phyloP scores from a whole-genome alignment of 106 monocot species.

The Amphibolis antarctica region DNA sequence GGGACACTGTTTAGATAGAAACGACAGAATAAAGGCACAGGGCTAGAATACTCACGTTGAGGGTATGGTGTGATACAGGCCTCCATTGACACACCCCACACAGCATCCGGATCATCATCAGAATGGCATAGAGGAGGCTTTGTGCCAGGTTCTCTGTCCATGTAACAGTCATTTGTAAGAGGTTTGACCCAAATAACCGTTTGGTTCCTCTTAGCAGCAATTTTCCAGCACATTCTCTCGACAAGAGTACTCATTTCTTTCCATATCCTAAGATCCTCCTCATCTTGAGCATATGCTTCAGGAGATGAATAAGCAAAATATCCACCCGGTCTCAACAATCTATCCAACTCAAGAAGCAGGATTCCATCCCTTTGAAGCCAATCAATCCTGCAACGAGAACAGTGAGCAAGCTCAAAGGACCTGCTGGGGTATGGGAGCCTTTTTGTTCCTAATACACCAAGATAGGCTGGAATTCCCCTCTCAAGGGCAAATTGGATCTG shows the following conservation, averaged over 20 bases:
- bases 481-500: constrained; percentile 92
- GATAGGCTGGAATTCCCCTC: constrained; percentile 86
- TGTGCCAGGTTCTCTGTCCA: constrained; percentile 48
- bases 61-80: constrained; percentile 80
- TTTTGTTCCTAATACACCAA: constrained; percentile 84
- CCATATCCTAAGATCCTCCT: constrained; percentile 84
- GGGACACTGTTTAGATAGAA: neutral
- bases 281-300: constrained; percentile 92
- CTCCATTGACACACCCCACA: constrained; percentile 78
- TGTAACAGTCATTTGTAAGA: constrained; percentile 72
- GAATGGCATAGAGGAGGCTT: constrained; percentile 57
- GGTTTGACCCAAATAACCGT: constrained; percentile 95
- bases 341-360: constrained; percentile 75
- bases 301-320: constrained; percentile 95
- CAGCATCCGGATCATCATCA: constrained; percentile 71
- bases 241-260: constrained; percentile 77
- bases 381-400: constrained; percentile 90
- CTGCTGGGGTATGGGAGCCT: constrained; percentile 80
- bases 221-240: constrained; percentile 84
- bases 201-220: constrained; percentile 76
- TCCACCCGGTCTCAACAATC: constrained; percentile 76
- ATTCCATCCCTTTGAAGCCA: constrained; percentile 96
- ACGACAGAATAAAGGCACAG: neutral
- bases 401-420: constrained; percentile 89
- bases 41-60: constrained; percentile 37